phyloP scores from a whole-genome alignment of 345 rosid species.

The Syzygium oleosum region DNA sequence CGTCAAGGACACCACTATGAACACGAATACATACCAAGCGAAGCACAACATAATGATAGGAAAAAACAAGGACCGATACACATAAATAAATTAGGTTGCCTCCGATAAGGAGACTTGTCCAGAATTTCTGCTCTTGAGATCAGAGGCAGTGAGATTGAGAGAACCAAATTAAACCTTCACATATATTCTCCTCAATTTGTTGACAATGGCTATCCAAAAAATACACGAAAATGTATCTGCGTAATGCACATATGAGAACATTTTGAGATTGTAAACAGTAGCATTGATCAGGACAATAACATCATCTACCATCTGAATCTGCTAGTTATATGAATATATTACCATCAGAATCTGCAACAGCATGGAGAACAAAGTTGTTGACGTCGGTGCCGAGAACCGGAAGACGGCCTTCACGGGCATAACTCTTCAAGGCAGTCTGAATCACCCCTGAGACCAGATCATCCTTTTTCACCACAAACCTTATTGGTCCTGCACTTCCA shows the following conservation, averaged over 20 bases:
- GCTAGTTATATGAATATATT: not conserved
- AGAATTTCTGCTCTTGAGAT: not conserved
- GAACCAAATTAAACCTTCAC: not conserved
- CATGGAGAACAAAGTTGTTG: constrained; percentile 47
- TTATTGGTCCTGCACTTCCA: constrained; percentile 78
- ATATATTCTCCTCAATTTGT: not conserved
- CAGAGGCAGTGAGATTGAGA: not conserved
- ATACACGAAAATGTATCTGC: not conserved
- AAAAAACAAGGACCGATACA: not conserved
- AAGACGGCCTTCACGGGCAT: constrained; percentile 73
- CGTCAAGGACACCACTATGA: not conserved
- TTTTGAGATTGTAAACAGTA: not conserved
- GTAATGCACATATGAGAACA: not conserved
- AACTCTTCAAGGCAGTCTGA: constrained; percentile 49
- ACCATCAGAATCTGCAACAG: constrained; percentile 30
- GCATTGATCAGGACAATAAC: not conserved
- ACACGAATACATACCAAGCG: not conserved
- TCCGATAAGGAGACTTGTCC: not conserved
- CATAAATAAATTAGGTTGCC: not conserved
- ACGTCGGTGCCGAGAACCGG: constrained; percentile 57
- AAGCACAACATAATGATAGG: not conserved
- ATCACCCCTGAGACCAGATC: constrained; percentile 52
- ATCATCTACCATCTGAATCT: not conserved
- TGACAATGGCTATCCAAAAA: not conserved
- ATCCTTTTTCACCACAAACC: constrained; percentile 50